Percentiles rank a stretch among this genome's conserved stretches.
These are phyloP conservation scores for Millerozyma miso DNA, from an alignment of 805 yeast genomes.

Conservation along the genomic window DNA sequence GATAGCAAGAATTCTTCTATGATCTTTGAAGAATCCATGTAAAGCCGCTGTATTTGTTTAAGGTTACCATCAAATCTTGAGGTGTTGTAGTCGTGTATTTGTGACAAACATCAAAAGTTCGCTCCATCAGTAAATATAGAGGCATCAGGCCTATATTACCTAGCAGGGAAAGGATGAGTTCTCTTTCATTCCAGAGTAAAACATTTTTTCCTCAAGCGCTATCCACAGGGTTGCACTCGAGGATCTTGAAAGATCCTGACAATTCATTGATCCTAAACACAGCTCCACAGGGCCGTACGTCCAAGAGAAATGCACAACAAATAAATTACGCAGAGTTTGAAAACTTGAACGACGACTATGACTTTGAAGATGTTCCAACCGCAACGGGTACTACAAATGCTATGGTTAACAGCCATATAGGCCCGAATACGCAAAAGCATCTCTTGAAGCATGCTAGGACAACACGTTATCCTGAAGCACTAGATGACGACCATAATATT, in stretches of 20 bases:
- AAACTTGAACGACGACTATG: conserved; percentile 47
- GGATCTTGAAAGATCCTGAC: conserved; percentile 63
- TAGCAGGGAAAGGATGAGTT: conserved; percentile 5
- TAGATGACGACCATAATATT: conserved; percentile 20
- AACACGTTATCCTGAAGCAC: conserved; percentile 18
- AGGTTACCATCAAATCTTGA: too few species aligned
- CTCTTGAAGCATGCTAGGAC: conserved; percentile 19
- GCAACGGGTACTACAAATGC: conserved; percentile 10
- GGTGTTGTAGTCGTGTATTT: background rate
- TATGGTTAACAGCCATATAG: conserved; percentile 31
- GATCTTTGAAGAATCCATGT: conserved; percentile 20
- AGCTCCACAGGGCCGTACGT: conserved; percentile 71
- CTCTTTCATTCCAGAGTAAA: conserved; percentile 15
- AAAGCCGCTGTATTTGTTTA: background rate
- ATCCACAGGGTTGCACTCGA: conserved; percentile 65
- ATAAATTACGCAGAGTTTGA: conserved; percentile 85
- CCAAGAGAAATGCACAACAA: conserved; percentile 66
- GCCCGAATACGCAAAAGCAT: conserved; percentile 26
- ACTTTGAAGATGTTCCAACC: conserved; percentile 28
- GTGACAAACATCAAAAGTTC: background rate
- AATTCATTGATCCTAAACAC: conserved; percentile 65
- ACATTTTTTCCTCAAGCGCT: conserved; percentile 68
- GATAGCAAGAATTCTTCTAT: conserved; percentile 16
- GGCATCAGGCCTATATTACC: background rate
- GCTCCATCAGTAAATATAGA: background rate